Conservation (phyloP, 805 yeast species). For the Cyberlindnera xishuangbannaensis region DNA sequence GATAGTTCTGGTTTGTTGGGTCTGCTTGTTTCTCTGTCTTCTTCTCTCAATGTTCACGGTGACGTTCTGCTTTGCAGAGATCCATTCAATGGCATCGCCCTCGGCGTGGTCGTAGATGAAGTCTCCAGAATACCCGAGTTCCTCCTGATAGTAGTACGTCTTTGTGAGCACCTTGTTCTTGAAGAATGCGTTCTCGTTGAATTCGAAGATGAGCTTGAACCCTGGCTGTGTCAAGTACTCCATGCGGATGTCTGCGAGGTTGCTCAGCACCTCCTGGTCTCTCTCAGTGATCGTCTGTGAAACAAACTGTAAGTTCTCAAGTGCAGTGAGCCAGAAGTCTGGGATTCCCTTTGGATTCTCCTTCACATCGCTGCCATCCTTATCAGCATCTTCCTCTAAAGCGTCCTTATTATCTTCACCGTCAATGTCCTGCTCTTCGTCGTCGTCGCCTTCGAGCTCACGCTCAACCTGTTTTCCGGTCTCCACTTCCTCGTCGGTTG, state of each 20-base stretch:
- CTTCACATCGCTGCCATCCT: constrained; percentile 38
- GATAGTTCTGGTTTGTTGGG: constrained; percentile 93
- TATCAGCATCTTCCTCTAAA: constrained; percentile 36
- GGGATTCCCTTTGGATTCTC: constrained; percentile 71
- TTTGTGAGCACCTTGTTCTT: constrained; percentile 67
- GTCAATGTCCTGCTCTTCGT: constrained; percentile 30
- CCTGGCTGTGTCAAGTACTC: constrained; percentile 84
- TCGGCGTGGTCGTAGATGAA: constrained; percentile 96
- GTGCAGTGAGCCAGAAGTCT: constrained; percentile 93
- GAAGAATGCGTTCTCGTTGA: constrained; percentile 71
- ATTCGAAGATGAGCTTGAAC: constrained; percentile 79
- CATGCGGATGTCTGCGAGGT: constrained; percentile 65
- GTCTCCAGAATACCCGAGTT: constrained; percentile 91
- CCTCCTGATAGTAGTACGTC: constrained; percentile 90
- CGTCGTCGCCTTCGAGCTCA: constrained; percentile 41
- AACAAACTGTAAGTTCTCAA: constrained; percentile 77
- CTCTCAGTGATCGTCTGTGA: constrained; percentile 84
- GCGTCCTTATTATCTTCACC: constrained; percentile 38
- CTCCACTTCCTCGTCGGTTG: constrained; percentile 70
- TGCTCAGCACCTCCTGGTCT: constrained; percentile 76
- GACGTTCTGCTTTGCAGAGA: constrained; percentile 69
- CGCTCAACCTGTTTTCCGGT: constrained; percentile 70
- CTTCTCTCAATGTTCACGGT: constrained; percentile 87
- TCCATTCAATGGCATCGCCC: constrained; percentile 84
- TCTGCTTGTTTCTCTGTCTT: constrained; percentile 94